These are phyloP conservation scores for Arabis alpina DNA, from an alignment of 345 rosid genomes.

Conservation along the genomic window DNA sequence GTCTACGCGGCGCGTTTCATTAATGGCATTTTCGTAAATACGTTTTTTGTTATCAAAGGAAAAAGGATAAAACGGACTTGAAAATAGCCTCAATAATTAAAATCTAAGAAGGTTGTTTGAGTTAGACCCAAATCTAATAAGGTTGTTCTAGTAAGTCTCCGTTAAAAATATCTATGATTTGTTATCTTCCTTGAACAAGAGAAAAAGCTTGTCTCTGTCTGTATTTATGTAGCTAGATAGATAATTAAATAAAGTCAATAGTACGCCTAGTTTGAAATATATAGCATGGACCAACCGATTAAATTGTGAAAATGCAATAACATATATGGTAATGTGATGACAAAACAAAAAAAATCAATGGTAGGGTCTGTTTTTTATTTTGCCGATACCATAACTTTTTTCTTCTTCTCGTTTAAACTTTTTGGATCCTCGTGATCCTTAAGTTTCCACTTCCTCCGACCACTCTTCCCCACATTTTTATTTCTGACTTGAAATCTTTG, in stretches of 20 bases:
- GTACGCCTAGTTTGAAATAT: constrained; percentile 6
- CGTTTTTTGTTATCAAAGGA: too few species aligned
- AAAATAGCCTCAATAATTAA: too few species aligned
- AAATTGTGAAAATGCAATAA: not conserved
- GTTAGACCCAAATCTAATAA: too few species aligned
- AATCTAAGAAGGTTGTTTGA: too few species aligned
- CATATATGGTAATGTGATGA: not conserved
- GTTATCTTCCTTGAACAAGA: too few species aligned
- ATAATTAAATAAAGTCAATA: not conserved
- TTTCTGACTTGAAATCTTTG: constrained; percentile 3
- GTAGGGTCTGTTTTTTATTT: constrained; percentile 16
- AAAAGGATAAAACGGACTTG: too few species aligned
- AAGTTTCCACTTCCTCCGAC: constrained; percentile 24
- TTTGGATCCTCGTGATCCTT: constrained; percentile 15
- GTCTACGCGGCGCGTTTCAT: too few species aligned
- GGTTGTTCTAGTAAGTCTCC: too few species aligned
- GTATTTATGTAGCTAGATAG: too few species aligned
- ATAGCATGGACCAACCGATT: constrained; percentile 8
- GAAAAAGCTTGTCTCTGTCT: not conserved
- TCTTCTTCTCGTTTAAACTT: constrained; percentile 5
- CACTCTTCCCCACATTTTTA: not conserved
- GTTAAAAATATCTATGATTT: too few species aligned
- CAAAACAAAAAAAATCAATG: not conserved
- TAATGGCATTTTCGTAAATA: too few species aligned
- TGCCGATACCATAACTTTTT: constrained; percentile 8